phyloP scores from a whole-genome alignment of 805 yeast genomes.

The Schwanniomyces vanrijiae region DNA sequence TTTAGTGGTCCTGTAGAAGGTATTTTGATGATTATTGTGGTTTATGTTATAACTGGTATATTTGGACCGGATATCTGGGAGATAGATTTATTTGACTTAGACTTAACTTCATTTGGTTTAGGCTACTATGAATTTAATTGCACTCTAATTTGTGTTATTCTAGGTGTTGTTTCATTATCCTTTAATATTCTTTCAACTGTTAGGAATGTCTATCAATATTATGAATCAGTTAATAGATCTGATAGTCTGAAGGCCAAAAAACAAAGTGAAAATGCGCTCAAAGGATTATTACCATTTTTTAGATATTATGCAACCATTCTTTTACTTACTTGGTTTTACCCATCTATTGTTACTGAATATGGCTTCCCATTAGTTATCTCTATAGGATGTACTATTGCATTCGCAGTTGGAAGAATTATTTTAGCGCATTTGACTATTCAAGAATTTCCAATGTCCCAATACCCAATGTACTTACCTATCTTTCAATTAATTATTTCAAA shows the following conservation, averaged over 20 bases:
- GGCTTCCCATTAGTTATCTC: constrained; percentile 62
- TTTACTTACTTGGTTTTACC: constrained; percentile 48
- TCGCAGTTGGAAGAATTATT: constrained; percentile 88
- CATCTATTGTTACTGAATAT: constrained; percentile 46
- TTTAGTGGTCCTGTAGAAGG: constrained; percentile 97
- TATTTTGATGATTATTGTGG: constrained; percentile 57
- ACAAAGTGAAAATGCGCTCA: constrained; percentile 41
- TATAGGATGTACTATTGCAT: constrained; percentile 76
- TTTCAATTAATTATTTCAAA: constrained; percentile 42
- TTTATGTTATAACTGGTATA: constrained; percentile 63
- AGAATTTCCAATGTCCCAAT: constrained; percentile 68
- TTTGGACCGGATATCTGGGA: constrained; percentile 74
- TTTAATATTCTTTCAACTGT: constrained; percentile 71
- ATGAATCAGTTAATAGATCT: constrained; percentile 31
- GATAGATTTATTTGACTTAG: constrained; percentile 36
- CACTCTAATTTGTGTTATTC: constrained; percentile 43
- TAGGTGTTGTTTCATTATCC: constrained; percentile 55
- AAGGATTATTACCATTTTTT: constrained; percentile 69
- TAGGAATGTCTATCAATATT: constrained; percentile 53
- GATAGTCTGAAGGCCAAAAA: constrained; percentile 24
- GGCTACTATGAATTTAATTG: constrained; percentile 33
- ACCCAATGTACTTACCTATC: constrained; percentile 68
- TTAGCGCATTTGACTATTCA: constrained; percentile 82
- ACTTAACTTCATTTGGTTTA: constrained; percentile 35
- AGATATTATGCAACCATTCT: constrained; percentile 51